These are phyloP conservation scores for Neurospora sp. DNA, from an alignment of 495 filamentous ascomycete species.

Conservation along the genomic window DNA sequence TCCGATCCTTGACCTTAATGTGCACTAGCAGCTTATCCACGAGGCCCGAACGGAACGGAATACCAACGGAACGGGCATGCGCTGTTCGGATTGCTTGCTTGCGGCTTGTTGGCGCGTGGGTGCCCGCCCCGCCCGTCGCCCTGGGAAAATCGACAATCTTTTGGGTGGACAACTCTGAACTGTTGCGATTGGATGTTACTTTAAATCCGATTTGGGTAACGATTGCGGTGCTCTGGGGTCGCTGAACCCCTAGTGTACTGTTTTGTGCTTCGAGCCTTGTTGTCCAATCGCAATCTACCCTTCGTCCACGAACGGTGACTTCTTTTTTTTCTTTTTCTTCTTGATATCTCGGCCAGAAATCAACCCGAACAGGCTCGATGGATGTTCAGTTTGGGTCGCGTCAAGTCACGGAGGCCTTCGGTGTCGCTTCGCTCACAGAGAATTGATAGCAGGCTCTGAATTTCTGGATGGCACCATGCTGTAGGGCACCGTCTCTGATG, in stretches of 20 bases:
- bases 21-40: background rate
- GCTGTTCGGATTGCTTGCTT: background rate
- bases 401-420: background rate
- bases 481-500: background rate
- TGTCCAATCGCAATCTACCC: background rate
- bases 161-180: background rate
- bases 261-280: background rate
- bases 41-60: background rate
- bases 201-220: background rate
- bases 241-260: background rate
- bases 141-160: background rate
- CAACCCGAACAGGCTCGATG: background rate
- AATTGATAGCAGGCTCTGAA: background rate
- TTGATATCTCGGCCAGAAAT: background rate
- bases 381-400: background rate
- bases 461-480: background rate
- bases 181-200: background rate
- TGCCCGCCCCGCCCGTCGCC: background rate
- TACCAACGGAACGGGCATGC: background rate
- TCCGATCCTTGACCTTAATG: background rate
- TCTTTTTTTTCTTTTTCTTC: background rate
- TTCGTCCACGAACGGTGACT: background rate
- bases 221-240: background rate
- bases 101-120: background rate
- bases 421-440: background rate